Percentiles rank a stretch among this genome's conserved stretches.
Conservation (phyloP, 2,329 filamentous ascomycete species). For the Amphichorda felina region DNA sequence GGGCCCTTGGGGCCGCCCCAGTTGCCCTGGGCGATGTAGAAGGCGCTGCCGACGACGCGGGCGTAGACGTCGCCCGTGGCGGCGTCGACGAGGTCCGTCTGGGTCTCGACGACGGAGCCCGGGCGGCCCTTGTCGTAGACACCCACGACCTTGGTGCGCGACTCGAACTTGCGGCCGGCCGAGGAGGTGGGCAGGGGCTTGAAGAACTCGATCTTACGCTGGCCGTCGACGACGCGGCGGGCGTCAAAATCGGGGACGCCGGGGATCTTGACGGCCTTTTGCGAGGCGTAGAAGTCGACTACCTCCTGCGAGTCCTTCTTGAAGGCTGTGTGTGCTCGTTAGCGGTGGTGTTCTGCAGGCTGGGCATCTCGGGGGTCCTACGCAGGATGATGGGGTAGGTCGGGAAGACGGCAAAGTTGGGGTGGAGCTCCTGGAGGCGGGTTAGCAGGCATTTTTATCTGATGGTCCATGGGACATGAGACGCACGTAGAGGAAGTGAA, state of each 20-base stretch:
- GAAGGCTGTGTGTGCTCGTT: slow-evolving; percentile 41
- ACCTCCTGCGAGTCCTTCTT: slow-evolving; percentile 67
- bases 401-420: slow-evolving; percentile 77
- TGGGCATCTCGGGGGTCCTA: slow-evolving; percentile 22
- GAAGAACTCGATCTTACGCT: slow-evolving; percentile 67
- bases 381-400: slow-evolving; percentile 76
- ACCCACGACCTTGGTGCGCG: slow-evolving; percentile 66
- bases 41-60: slow-evolving; percentile 56
- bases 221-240: slow-evolving; percentile 67
- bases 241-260: slow-evolving; percentile 67
- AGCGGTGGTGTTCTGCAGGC: not conserved
- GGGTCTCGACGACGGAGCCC: slow-evolving; percentile 69
- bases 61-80: slow-evolving; percentile 58
- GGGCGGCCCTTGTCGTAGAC: slow-evolving; percentile 86
- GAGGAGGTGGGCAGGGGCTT: slow-evolving; percentile 65
- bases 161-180: slow-evolving; percentile 61
- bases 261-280: slow-evolving; percentile 56
- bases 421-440: slow-evolving; percentile 62
- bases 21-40: slow-evolving; percentile 67
- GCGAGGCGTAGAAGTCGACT: slow-evolving; percentile 70
- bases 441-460: not conserved
- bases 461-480: slow-evolving; percentile 3
- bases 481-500: slow-evolving; percentile 79
- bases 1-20: slow-evolving; percentile 91
- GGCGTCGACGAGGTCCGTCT: slow-evolving; percentile 64